Percentiles rank a stretch among this genome's conserved stretches.
Conservation (phyloP, 2,329 filamentous ascomycete genomes). For the Mycosphaerella sp. region DNA sequence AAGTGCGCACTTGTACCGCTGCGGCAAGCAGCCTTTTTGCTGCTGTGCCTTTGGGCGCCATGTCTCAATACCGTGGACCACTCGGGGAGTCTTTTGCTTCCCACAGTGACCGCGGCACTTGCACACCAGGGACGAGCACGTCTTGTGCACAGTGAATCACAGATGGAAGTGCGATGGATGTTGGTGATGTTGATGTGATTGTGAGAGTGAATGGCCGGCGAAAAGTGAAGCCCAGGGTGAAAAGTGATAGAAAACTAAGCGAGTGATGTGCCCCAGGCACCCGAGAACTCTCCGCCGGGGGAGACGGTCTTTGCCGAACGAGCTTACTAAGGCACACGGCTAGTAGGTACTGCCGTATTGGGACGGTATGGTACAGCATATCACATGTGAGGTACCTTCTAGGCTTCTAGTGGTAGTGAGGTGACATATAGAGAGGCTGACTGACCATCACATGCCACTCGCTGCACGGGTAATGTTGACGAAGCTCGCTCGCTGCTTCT, state of each 20-base stretch:
- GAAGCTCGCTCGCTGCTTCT: constrained; percentile 9
- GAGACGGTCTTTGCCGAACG: background rate
- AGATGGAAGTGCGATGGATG: background rate
- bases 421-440: no score
- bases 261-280: no score
- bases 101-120: no score
- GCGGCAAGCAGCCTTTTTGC: constrained; percentile 25
- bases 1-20: constrained; percentile 43
- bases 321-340: background rate
- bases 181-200: background rate
- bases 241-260: background rate
- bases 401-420: no score
- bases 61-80: background rate
- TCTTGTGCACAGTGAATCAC: no score
- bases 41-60: constrained; percentile 19
- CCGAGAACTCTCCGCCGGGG: no score
- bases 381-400: no score
- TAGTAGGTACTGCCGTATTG: no score
- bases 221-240: background rate
- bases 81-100: background rate
- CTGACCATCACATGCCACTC: constrained; percentile 2
- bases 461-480: constrained; percentile 10
- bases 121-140: no score
- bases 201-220: background rate
- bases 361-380: no score